Evolutionary conservation across 495 filamentous ascomycete genomes (phyloP), one percentile per base, ranked within the genome.

Genomic region (Penicillium pancosmium): DNA sequence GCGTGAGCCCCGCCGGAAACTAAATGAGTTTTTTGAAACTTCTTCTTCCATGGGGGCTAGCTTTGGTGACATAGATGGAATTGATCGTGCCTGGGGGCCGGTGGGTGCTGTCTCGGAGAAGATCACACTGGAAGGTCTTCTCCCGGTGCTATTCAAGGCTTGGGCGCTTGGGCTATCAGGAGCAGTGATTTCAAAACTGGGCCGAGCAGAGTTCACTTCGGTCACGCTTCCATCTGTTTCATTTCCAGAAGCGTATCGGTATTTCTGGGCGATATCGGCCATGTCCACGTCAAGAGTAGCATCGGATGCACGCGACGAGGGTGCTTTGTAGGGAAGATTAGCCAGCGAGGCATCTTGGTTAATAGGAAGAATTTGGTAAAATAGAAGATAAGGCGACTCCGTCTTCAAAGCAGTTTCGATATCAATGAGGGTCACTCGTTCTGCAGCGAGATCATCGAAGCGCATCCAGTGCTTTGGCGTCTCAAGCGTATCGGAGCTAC

Each of bases 311-410:
- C 81, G 72, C 52, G 85, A 88, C 5, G 86, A 80, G 10, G 85
- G 80, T 4, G 82, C 77, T 4, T 79, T 82, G 57, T 84, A 80
- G 27, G 76, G 73, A 36, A 80, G 63, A 40, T 80, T 80, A 10
- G 82, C 82, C 52, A 80, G 75, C 0, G 82, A 72, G 7, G 83
- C 76, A 49, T 90, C 85, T 47, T 89, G 88, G 31, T 89, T 84
- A 60, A 95, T 89, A 0, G 93, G 94, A 36, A 92, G 80, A 40
- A 97, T 92, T 69, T 97, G 93, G 65, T 96, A 98, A 73, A 97
- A 97, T 0, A 98, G 76, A 3, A 98, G 82, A 63, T 98, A 98
- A 4, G 94, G 93, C 59, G 89, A 93, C 68, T 97, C 93, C n/a
- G 87, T 81, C 54, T 83, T 86, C 52, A 97, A 72, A 36, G 84